Evolutionary conservation across 257 asterid genomes (phyloP).

Genomic region (Jacaranda mimosifolia): DNA sequence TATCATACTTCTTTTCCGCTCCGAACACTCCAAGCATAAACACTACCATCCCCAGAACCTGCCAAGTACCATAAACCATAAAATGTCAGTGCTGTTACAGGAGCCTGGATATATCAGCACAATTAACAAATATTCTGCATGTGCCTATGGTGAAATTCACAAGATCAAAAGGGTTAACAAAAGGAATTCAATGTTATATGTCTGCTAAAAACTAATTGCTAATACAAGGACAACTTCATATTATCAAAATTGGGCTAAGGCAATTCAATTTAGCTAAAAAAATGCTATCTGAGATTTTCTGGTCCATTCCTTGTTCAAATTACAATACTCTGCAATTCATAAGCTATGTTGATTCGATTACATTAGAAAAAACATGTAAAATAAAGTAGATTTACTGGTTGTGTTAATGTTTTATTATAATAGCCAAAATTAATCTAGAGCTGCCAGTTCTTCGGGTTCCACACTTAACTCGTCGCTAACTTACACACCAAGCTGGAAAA

Average conservation of each 20-base stretch:
- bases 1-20: conserved; percentile 88
- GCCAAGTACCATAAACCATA: conserved; percentile 46
- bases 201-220: conserved; percentile 16
- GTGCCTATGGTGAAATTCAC: neutral
- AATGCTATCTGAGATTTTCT: conserved; percentile 1
- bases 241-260: neutral
- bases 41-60: conserved; percentile 99
- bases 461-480: neutral
- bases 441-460: neutral
- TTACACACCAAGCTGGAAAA: neutral
- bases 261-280: neutral
- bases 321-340: neutral
- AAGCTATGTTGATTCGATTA: conserved; percentile 12
- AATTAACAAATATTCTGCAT: conserved; percentile 1
- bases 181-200: conserved; percentile 4
- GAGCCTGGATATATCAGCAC: conserved; percentile 19
- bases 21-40: conserved; percentile 93
- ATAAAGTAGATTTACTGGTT: conserved; percentile 2
- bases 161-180: conserved; percentile 11
- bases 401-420: conserved; percentile 11
- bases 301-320: conserved; percentile 19
- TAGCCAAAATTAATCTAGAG: conserved; percentile 13
- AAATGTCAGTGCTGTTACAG: conserved; percentile 35
- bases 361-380: neutral
- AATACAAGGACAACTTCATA: conserved; percentile 6